Conservation (phyloP, 768 basidiomycete species). For the Russula sp. region DNA sequence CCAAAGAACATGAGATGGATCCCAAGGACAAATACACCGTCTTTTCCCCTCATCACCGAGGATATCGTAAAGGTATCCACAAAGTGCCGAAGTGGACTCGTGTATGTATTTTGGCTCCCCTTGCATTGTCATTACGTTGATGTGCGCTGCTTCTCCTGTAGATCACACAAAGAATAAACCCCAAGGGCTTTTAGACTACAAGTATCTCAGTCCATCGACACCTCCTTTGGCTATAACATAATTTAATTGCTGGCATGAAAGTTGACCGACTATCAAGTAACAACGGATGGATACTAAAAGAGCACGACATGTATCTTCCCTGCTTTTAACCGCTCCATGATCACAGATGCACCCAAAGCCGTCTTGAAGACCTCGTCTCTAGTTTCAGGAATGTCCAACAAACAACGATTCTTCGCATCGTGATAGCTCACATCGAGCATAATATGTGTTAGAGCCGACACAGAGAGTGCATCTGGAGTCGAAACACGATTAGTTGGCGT, state of each 20-base stretch:
- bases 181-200: slow-evolving; percentile 68
- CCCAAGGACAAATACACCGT: slow-evolving; percentile 93
- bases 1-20: slow-evolving; percentile 91
- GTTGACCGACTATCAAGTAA: not conserved
- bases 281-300: slow-evolving; percentile 40
- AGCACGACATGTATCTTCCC: slow-evolving; percentile 78
- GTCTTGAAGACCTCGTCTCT: slow-evolving; percentile 73
- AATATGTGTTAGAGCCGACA: slow-evolving; percentile 75
- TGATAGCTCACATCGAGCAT: slow-evolving; percentile 69
- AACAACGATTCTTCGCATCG: slow-evolving; percentile 67
- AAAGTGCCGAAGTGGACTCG: slow-evolving; percentile 97
- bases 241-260: not conserved
- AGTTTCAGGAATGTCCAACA: slow-evolving; percentile 80
- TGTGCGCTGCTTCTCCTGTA: slow-evolving; percentile 26
- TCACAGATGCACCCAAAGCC: slow-evolving; percentile 54
- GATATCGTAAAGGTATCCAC: slow-evolving; percentile 92
- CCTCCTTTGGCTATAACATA: not conserved
- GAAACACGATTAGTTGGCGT: slow-evolving; percentile 8
- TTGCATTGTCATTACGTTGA: not conserved
- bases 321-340: slow-evolving; percentile 55
- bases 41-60: slow-evolving; percentile 58
- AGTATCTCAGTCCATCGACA: not conserved
- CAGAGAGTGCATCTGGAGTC: slow-evolving; percentile 56
- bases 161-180: slow-evolving; percentile 84
- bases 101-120: slow-evolving; percentile 38